Percentiles rank a stretch among this genome's conserved stretches.
phyloP scores from a whole-genome alignment of 202 grass and related monocot genomes.

The Zoysia matrella region DNA sequence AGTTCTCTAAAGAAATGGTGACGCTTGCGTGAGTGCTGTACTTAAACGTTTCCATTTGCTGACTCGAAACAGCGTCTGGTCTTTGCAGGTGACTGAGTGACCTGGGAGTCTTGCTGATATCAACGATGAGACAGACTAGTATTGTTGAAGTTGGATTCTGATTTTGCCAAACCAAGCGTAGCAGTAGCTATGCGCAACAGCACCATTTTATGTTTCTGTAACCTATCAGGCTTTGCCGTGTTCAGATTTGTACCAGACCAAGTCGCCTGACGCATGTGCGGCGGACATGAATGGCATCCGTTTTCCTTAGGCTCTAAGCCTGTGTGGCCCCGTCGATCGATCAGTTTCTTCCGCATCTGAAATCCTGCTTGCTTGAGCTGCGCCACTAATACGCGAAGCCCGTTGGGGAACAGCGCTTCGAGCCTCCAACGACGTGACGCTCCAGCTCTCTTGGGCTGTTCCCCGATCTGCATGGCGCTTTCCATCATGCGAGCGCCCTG shows the following conservation, averaged over 20 bases:
- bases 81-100: constrained; percentile 49
- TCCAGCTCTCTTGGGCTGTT: neutral
- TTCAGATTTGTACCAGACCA: constrained; percentile 40
- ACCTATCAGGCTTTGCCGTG: constrained; percentile 1
- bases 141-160: neutral
- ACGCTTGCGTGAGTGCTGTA: neutral
- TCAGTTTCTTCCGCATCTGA: neutral
- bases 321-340: constrained; percentile 6
- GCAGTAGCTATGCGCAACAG: constrained; percentile 3
- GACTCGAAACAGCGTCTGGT: constrained; percentile 2
- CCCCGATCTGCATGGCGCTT: neutral
- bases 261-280: neutral
- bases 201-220: constrained; percentile 37
- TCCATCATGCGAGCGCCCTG: neutral
- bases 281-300: constrained; percentile 25
- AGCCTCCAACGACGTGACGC: neutral
- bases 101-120: neutral
- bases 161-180: neutral
- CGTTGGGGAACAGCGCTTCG: neutral
- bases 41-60: neutral
- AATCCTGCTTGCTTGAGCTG: constrained; percentile 5
- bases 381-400: neutral
- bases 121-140: neutral
- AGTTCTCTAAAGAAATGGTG: neutral
- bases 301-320: constrained; percentile 32